Percentiles rank a stretch among this genome's conserved stretches.
These are phyloP conservation scores for Suillus tomentosus DNA, from an alignment of 768 basidiomycete species.

Conservation along the genomic window DNA sequence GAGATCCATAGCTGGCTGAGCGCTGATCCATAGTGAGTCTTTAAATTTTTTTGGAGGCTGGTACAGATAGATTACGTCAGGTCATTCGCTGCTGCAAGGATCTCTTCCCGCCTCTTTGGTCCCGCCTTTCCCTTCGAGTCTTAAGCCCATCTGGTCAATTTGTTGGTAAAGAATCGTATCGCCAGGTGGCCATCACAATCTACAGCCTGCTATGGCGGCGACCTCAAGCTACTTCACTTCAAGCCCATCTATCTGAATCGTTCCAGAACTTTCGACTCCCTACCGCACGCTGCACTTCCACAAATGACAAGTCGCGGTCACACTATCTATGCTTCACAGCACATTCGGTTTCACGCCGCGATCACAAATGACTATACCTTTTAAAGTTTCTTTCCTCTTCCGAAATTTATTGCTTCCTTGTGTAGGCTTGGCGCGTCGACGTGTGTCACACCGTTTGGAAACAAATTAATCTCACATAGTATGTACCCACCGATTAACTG, in stretches of 20 bases:
- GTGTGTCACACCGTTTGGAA: neutral
- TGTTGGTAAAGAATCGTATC: conserved; percentile 37
- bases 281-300: conserved; percentile 34
- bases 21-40: neutral
- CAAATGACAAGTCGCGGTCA: conserved; percentile 16
- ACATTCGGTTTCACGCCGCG: conserved; percentile 52
- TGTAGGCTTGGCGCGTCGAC: neutral
- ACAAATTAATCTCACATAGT: neutral
- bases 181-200: neutral
- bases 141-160: conserved; percentile 33
- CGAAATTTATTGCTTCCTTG: neutral
- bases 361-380: conserved; percentile 40
- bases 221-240: conserved; percentile 39
- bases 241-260: conserved; percentile 55
- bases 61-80: neutral
- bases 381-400: conserved; percentile 52
- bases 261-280: conserved; percentile 64
- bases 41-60: neutral
- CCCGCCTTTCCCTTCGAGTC: conserved; percentile 37
- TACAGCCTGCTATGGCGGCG: conserved; percentile 12
- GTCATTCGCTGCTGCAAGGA: conserved; percentile 1
- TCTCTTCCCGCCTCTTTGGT: conserved; percentile 12
- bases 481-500: neutral
- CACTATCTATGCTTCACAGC: conserved; percentile 62
- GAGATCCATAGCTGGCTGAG: too few relatives aligned